Conservation (phyloP, 768 basidiomycete genomes). For the Amanita polypyramis region DNA sequence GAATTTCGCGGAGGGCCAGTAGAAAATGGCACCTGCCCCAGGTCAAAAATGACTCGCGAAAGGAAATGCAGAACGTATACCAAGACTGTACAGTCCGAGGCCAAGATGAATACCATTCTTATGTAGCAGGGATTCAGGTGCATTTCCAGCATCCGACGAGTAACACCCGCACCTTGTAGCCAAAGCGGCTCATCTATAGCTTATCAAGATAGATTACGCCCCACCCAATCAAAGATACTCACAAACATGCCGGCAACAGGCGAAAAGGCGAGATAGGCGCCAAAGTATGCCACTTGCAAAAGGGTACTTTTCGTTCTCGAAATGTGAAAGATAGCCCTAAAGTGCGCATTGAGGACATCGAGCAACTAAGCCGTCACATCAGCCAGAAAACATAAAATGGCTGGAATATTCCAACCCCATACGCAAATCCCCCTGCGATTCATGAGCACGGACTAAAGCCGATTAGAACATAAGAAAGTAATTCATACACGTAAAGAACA, state of each 20-base stretch:
- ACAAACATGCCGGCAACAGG: conserved; percentile 50
- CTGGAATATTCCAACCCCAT: conserved; percentile 35
- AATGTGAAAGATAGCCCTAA: conserved; percentile 60
- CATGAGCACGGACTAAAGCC: neutral
- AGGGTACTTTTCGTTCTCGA: conserved; percentile 62
- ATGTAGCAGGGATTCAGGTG: neutral
- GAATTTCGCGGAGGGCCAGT: conserved; percentile 69
- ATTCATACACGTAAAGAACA: conserved; percentile 62
- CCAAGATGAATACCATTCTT: conserved; percentile 52
- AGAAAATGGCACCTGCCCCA: conserved; percentile 54
- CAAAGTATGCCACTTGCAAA: conserved; percentile 67
- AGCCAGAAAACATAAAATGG: conserved; percentile 12
- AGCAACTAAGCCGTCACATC: conserved; percentile 33
- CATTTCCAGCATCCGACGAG: neutral
- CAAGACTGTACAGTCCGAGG: conserved; percentile 45
- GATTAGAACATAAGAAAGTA: neutral
- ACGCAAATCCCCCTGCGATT: conserved; percentile 52
- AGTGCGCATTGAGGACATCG: conserved; percentile 63
- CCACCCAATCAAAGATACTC: conserved; percentile 15
- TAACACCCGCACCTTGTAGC: conserved; percentile 43
- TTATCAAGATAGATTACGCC: conserved; percentile 2
- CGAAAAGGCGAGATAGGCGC: conserved; percentile 52
- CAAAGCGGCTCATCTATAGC: conserved; percentile 45
- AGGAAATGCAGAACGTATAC: conserved; percentile 16
- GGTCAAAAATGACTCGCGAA: neutral